Percentiles rank a stretch among this genome's conserved stretches.
Evolutionary conservation across 352 stramenopile species (phyloP).

Genomic region (Plasmopara muralis): DNA sequence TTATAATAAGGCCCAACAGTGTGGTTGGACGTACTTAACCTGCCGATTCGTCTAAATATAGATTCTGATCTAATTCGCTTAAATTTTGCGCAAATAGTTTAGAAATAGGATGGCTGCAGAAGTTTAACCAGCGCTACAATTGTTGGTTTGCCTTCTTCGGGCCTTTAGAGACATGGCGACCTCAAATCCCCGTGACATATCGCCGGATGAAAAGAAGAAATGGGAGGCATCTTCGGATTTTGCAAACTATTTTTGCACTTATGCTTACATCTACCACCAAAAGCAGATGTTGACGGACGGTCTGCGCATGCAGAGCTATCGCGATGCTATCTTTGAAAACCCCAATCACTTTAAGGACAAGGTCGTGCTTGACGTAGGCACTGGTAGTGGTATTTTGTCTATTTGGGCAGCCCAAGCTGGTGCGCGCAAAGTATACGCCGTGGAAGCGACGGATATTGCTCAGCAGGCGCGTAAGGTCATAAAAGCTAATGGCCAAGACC

Average conservation of each 20-base stretch:
- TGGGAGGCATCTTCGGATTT: constrained; percentile 84
- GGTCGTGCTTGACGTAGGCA: constrained; percentile 99
- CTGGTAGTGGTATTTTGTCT: constrained; percentile 96
- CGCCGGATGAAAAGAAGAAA: constrained; percentile 73
- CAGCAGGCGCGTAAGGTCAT: constrained; percentile 94
- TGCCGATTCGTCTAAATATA: no score
- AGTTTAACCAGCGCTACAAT: no score
- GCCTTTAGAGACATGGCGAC: constrained; percentile 10
- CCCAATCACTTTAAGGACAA: constrained; percentile 97
- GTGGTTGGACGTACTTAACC: no score
- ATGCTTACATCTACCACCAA: constrained; percentile 88
- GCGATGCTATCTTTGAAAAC: constrained; percentile 97
- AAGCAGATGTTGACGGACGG: constrained; percentile 99
- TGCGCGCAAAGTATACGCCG: constrained; percentile 96
- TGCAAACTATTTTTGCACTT: constrained; percentile 89
- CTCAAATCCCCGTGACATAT: constrained; percentile 38
- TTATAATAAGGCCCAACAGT: no score
- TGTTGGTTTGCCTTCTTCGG: no score
- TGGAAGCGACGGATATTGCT: constrained; percentile 97
- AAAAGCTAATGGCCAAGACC: constrained; percentile 92
- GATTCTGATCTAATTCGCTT: no score
- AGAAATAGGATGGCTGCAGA: no score
- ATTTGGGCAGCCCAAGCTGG: constrained; percentile 98
- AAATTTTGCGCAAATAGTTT: no score
- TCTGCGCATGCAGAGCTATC: constrained; percentile 98